phyloP scores from a whole-genome alignment of 441 rosid genomes.

The Corymbia calophylla region DNA sequence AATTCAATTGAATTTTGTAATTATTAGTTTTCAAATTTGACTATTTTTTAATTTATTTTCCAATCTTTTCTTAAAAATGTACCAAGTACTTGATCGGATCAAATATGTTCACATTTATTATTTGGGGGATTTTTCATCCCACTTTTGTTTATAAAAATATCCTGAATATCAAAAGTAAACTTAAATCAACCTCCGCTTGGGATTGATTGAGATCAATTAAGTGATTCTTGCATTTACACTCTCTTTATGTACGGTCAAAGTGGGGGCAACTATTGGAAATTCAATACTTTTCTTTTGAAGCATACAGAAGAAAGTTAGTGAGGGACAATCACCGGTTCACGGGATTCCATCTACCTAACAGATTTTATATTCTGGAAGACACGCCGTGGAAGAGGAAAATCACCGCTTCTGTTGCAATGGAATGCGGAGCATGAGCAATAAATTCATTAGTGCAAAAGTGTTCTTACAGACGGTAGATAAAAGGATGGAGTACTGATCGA shows the following conservation, averaged over 20 bases:
- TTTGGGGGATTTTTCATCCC: neutral
- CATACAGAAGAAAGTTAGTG: neutral
- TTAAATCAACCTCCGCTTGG: neutral
- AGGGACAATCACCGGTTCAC: neutral
- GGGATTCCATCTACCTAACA: neutral
- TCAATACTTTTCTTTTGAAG: neutral
- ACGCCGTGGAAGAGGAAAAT: neutral
- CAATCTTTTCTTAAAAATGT: neutral
- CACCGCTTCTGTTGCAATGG: neutral
- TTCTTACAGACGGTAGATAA: neutral
- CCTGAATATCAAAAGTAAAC: neutral
- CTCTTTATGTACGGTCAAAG: neutral
- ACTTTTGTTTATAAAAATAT: neutral
- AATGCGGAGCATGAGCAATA: neutral
- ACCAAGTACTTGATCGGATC: neutral
- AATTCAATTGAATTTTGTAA: neutral
- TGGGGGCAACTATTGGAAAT: neutral
- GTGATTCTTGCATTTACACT: neutral
- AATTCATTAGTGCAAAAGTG: neutral
- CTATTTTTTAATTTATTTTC: neutral
- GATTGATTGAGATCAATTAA: neutral
- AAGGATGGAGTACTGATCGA: neutral
- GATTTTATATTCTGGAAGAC: neutral
- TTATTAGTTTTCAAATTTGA: neutral
- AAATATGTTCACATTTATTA: neutral